phyloP scores from a whole-genome alignment of 139 green algal genomes.

The Chlorella sp. region DNA sequence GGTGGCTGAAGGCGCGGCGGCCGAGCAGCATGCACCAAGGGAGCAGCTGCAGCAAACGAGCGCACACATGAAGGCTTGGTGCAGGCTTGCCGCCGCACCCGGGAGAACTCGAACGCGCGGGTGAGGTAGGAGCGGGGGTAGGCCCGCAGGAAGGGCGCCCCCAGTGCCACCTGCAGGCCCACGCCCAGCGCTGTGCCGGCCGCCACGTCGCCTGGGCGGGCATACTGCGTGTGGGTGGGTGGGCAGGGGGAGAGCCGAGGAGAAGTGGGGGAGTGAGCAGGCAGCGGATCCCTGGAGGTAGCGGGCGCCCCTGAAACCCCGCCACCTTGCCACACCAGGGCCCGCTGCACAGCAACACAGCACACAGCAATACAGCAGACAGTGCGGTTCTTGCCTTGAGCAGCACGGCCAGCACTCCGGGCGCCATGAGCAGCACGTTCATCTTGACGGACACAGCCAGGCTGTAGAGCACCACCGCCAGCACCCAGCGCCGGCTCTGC shows the following conservation, averaged over 20 bases:
- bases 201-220: neutral
- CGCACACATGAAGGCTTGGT: neutral
- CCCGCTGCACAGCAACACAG: too few relatives aligned
- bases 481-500: conserved; percentile 32
- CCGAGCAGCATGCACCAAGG: too few relatives aligned
- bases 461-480: conserved; percentile 56
- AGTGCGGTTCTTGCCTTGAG: conserved; percentile 52
- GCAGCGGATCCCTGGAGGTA: too few relatives aligned
- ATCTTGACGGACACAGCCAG: conserved; percentile 89
- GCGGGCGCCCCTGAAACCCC: too few relatives aligned
- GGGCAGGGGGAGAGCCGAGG: neutral
- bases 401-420: conserved; percentile 68
- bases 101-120: conserved; percentile 76
- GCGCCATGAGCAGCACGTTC: conserved; percentile 86
- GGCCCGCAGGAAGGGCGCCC: conserved; percentile 66
- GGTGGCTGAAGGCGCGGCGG: too few relatives aligned
- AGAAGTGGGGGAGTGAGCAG: too few relatives aligned
- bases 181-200: conserved; percentile 36
- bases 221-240: conserved; percentile 26
- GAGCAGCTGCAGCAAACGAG: too few relatives aligned
- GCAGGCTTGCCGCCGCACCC: conserved; percentile 33
- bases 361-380: neutral
- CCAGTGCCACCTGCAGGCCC: conserved; percentile 63
- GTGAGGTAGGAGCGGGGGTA: conserved; percentile 62
- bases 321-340: too few relatives aligned